Evolutionary conservation across 2,329 filamentous ascomycete species (phyloP), one percentile per base, ranked within the genome.

Genomic region (Colletotrichum lindemuthianum): DNA sequence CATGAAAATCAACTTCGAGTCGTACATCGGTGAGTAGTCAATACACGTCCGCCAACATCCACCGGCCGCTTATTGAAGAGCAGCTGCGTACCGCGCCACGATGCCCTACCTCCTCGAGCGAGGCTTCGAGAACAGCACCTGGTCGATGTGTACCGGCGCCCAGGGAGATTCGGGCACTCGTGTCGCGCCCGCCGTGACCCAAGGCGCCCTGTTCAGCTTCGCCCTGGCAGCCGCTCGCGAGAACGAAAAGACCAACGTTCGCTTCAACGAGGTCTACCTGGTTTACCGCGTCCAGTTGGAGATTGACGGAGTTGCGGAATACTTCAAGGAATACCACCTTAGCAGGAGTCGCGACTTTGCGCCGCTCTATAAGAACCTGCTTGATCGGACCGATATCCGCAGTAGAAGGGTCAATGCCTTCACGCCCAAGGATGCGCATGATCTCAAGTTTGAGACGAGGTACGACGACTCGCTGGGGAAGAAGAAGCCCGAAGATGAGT

Each of bases 191-290:
- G 73, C 71, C 48, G 69, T 78, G 47, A 67, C 72, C 1, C 78
- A 80, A 64, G 77, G 77, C 15, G 71, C 77, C 0, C 66, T 80
- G 8, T 78, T 72, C 70, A 73, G 74, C 48, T 72, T 80, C 67
- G 68, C 70, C 6, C 70, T 63, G 9, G 72, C 70, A 7, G 77
- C 75, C 1, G 66, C 68, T 37, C 71, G 68, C 33, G 76, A 76
- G 34, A 72, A 71, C 34, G 60, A 53, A 11, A 56, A 69, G 0
- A 76, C 73, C 4, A 77, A 75, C 56, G 69, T 81, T 7, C 76
- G 77, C 39, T 76, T 78, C 67, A 78, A 78, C 58, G 78, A 80
- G 67, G 69, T 78, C 13, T 78, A 75, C 59, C 73, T 79, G 4
- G 67, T 39, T 48, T 69, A 70, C 8, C 71, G 70, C 6, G 73